Evolutionary conservation across 345 rosid species (phyloP), one percentile per base, ranked within the genome.

Genomic region (Populus deltoides): DNA sequence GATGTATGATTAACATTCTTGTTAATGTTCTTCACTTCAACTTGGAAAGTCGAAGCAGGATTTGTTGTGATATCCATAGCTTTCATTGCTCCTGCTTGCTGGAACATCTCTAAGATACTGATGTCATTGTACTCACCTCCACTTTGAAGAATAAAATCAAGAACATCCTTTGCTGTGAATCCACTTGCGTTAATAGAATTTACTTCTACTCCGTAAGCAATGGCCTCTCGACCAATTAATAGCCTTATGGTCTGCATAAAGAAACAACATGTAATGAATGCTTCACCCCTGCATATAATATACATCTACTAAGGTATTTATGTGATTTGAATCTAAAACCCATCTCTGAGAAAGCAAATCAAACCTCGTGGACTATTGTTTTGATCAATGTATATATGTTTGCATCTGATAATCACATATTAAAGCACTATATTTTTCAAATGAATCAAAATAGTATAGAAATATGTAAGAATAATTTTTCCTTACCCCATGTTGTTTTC

Each of bases 131-230:
- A 31, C 2, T 71, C n/a, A 3, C 27, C 65, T 71, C 75, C 75
- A 31, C 24, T 72, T 29, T 72, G 41, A 51, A 72, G 74, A 17
- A 47, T 51, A 20, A 71, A 49, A 49, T 71, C 63, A 71, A 71
- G 33, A 51, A 53, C n/a, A 72, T 72, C 75, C 17, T 31, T 72
- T 33, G 75, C 63, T 43, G 75, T 53, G 63, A 72, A 72, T 72
- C 75, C 65, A 20, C 65, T 53, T 51, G 75, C 9, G 27, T 72
- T 72, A 16, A 29, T 72, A 16, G 65, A 15, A 33, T 72, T 53
- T 35, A 31, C 15, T 15, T 51, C 65, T 8, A 72, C 65, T 25
- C 65, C 75, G 33, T 33, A 8, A 29, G 8, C 55, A 11, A 24
- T 43, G 27, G 75, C 75, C 9, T 72, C 41, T 51, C 53, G 25